Evolutionary conservation across 73 alveolate genomes (phyloP).

Genomic region (Paraurostyla sp.): DNA sequence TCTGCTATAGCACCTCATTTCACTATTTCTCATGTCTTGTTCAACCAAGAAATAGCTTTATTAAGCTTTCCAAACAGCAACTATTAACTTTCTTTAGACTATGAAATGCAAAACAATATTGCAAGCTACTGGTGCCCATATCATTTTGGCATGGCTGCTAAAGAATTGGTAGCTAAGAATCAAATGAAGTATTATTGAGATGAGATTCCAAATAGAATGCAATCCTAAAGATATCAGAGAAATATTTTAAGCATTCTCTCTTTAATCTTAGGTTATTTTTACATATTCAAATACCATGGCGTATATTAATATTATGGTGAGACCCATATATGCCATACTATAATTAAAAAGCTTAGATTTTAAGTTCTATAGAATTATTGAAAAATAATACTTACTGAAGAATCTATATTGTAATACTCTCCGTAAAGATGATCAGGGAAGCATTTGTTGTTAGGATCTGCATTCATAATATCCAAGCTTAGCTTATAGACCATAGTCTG

Average conservation of each 20-base stretch:
- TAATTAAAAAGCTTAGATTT: not conserved
- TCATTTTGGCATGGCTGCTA: not conserved
- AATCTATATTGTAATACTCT: slow-evolving; percentile 12
- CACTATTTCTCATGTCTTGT: slow-evolving; percentile 22
- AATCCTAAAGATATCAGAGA: not conserved
- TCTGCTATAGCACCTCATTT: slow-evolving; percentile 24
- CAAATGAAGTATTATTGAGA: slow-evolving; percentile 17
- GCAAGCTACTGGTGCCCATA: slow-evolving; percentile 44
- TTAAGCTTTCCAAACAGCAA: slow-evolving; percentile 43
- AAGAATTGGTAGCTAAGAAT: not conserved
- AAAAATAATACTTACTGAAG: not conserved
- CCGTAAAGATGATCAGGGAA: not conserved
- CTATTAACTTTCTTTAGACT: slow-evolving; percentile 13
- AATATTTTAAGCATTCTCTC: slow-evolving; percentile 35
- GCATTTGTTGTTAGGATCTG: not conserved
- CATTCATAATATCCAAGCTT: not conserved
- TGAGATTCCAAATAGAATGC: slow-evolving; percentile 18
- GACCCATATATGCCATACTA: slow-evolving; percentile 22
- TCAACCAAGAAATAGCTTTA: slow-evolving; percentile 7
- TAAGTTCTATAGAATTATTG: not conserved
- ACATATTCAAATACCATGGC: slow-evolving; percentile 52
- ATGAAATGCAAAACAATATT: not conserved
- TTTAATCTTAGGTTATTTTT: slow-evolving; percentile 17
- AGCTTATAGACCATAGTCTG: slow-evolving; percentile 8
- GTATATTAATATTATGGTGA: not conserved